Evolutionary conservation across 768 basidiomycete species (phyloP).

Genomic region (Suillus ampliporus): DNA sequence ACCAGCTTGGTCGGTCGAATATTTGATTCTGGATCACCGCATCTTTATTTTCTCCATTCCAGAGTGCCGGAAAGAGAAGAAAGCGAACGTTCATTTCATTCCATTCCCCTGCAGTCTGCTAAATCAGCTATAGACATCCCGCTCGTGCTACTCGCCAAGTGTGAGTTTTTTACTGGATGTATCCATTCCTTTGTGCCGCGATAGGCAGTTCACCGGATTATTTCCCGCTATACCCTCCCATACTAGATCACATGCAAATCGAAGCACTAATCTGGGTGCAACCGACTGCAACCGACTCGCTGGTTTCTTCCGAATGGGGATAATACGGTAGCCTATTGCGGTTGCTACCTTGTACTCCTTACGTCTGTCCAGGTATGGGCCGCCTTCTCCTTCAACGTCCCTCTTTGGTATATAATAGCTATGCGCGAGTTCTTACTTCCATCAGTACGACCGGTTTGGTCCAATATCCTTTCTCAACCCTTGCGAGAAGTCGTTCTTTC

Average conservation of each 20-base stretch:
- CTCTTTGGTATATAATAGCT: constrained; percentile 32
- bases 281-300: not conserved
- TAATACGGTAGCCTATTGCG: constrained; percentile 23
- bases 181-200: constrained; percentile 17
- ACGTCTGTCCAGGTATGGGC: constrained; percentile 10
- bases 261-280: not conserved
- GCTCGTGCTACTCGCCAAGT: too few species aligned
- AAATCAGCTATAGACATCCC: too few species aligned
- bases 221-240: constrained; percentile 1
- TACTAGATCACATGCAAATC: not conserved
- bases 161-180: not conserved
- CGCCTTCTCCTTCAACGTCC: constrained; percentile 12
- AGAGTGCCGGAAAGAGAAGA: too few species aligned
- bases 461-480: constrained; percentile 12
- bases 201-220: constrained; percentile 13
- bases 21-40: too few species aligned
- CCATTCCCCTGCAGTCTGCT: too few species aligned
- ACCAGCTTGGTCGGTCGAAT: too few species aligned
- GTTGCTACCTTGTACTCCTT: constrained; percentile 33
- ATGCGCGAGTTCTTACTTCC: constrained; percentile 13
- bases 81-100: too few species aligned
- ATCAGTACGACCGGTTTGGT: constrained; percentile 23
- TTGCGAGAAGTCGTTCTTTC: constrained; percentile 14
- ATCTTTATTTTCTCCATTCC: too few species aligned
- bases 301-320: constrained; percentile 24